These are phyloP conservation scores for Candida glucosophila DNA, from an alignment of 1,139 yeast genomes.

Conservation along the genomic window DNA sequence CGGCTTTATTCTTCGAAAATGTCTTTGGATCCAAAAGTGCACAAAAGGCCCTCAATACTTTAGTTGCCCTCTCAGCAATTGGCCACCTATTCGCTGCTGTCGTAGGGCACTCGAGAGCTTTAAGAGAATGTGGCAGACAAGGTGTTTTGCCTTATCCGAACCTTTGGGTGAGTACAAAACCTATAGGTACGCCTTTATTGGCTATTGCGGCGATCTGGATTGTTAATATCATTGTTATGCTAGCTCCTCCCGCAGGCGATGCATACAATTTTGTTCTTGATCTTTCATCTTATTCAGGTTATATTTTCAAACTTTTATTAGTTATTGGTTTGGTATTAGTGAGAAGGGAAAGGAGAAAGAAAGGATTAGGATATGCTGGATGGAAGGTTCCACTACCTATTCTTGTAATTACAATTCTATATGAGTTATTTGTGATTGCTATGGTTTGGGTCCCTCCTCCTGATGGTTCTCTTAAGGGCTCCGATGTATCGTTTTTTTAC, in stretches of 20 bases:
- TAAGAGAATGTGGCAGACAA: constrained; percentile 41
- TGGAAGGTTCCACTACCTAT: constrained; percentile 24
- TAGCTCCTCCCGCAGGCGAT: constrained; percentile 39
- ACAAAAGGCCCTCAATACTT: constrained; percentile 21
- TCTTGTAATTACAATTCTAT: constrained; percentile 19
- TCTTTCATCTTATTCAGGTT: constrained; percentile 23
- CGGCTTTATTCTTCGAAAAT: constrained; percentile 24
- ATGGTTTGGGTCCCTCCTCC: constrained; percentile 34
- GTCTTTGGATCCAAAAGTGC: constrained; percentile 26
- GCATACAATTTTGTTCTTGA: constrained; percentile 36
- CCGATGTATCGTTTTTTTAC: constrained; percentile 27
- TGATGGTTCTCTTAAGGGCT: constrained; percentile 21
- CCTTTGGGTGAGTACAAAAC: constrained; percentile 33
- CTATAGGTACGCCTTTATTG: constrained; percentile 34
- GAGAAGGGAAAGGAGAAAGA: constrained; percentile 23
- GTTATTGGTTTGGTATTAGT: constrained; percentile 26
- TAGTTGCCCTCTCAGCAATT: constrained; percentile 34
- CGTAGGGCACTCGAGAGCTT: constrained; percentile 31
- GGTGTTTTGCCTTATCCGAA: constrained; percentile 35
- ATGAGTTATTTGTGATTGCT: constrained; percentile 25
- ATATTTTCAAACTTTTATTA: constrained; percentile 26
- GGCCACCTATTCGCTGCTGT: constrained; percentile 34
- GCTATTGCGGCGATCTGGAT: constrained; percentile 28
- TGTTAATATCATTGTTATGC: constrained; percentile 27
- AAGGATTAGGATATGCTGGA: constrained; percentile 24